Conservation (phyloP, 106 monocot genomes). For the Dendrobium huoshanense region DNA sequence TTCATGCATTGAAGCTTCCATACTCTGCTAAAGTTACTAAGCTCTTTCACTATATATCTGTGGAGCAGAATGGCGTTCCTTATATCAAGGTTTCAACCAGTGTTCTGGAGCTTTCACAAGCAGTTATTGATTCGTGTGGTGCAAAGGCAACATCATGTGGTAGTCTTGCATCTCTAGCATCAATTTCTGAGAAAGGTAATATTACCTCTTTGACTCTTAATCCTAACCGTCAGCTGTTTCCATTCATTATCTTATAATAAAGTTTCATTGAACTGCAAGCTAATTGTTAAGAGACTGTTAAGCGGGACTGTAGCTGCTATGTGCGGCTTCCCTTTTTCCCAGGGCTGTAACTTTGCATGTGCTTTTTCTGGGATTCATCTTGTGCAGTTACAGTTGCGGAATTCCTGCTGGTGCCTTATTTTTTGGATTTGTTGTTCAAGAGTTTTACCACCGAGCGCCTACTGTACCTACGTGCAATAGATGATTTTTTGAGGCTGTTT, state of each 20-base stretch:
- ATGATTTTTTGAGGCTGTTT: too few species aligned
- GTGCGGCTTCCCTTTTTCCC: not conserved
- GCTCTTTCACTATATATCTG: not conserved
- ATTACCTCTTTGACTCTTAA: not conserved
- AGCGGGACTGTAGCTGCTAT: not conserved
- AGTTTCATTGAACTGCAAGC: not conserved
- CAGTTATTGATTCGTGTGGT: constrained; percentile 45
- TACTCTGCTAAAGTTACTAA: not conserved
- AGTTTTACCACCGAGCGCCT: too few species aligned
- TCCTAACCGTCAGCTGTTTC: not conserved
- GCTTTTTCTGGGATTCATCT: not conserved
- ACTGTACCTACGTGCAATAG: too few species aligned
- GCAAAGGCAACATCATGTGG: constrained; percentile 89
- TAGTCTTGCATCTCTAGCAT: constrained; percentile 49
- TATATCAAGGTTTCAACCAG: not conserved
- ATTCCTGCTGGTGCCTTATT: not conserved
- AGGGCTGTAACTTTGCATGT: not conserved
- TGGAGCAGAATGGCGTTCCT: not conserved
- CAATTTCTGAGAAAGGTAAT: constrained; percentile 69
- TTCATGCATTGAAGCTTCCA: not conserved
- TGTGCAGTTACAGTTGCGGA: not conserved
- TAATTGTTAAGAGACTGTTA: not conserved
- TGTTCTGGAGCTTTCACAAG: constrained; percentile 63
- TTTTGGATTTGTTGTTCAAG: too few species aligned
- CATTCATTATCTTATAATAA: not conserved